Evolutionary conservation across 108 stramenopile species (phyloP).

Genomic region (Cyclotella cryptica): DNA sequence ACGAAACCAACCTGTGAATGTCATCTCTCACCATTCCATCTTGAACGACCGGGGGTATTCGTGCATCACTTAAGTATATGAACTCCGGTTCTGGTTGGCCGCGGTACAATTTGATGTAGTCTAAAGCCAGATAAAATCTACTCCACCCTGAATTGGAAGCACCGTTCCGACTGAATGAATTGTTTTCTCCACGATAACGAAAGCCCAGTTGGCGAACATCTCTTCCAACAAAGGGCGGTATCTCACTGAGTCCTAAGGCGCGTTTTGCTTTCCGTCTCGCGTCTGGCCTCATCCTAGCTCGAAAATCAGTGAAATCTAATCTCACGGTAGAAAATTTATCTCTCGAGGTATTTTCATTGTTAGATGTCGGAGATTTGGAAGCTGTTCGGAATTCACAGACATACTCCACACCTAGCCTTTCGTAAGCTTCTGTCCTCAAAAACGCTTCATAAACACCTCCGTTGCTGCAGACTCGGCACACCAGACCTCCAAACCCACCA

Average conservation of each 20-base stretch:
- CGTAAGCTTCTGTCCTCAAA: slow-evolving; percentile 70
- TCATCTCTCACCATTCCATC: slow-evolving; percentile 79
- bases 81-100: slow-evolving; percentile 86
- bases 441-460: slow-evolving; percentile 84
- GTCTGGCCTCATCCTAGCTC: slow-evolving; percentile 51
- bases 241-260: slow-evolving; percentile 29
- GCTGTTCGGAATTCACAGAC: slow-evolving; percentile 78
- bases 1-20: slow-evolving; percentile 48
- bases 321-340: slow-evolving; percentile 72
- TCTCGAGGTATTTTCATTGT: slow-evolving; percentile 53
- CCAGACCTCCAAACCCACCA: slow-evolving; percentile 78
- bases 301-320: slow-evolving; percentile 59
- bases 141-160: slow-evolving; percentile 31
- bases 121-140: slow-evolving; percentile 81
- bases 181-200: slow-evolving; percentile 65
- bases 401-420: slow-evolving; percentile 79
- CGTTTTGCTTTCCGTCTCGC: slow-evolving; percentile 30
- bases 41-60: slow-evolving; percentile 72
- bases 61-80: slow-evolving; percentile 82
- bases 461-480: slow-evolving; percentile 77
- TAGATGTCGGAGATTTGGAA: slow-evolving; percentile 53
- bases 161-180: slow-evolving; percentile 24
- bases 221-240: slow-evolving; percentile 63
- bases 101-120: slow-evolving; percentile 84
- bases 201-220: slow-evolving; percentile 85